Conservation (phyloP, 2,329 filamentous ascomycete genomes). For the Microdochium paspali region DNA sequence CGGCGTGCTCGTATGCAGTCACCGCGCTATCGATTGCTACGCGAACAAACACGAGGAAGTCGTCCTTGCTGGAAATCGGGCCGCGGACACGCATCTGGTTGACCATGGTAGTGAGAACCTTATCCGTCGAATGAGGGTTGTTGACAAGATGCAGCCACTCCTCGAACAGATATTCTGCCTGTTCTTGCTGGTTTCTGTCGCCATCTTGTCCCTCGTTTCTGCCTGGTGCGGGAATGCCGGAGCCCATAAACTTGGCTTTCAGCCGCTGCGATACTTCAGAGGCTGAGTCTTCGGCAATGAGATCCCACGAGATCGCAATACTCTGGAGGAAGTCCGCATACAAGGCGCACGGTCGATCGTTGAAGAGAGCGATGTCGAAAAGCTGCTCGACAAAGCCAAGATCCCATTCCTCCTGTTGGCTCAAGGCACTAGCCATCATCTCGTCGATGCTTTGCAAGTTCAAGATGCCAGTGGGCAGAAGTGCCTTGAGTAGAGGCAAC, state of each 20-base stretch:
- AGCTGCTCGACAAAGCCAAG: slow-evolving; percentile 74
- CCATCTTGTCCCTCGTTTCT: slow-evolving; percentile 46
- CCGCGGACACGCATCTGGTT: slow-evolving; percentile 71
- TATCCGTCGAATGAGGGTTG: slow-evolving; percentile 66
- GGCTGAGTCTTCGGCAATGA: slow-evolving; percentile 66
- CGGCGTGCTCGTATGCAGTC: slow-evolving; percentile 64
- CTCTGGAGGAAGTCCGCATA: slow-evolving; percentile 81
- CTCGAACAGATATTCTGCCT: slow-evolving; percentile 90
- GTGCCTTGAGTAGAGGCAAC: slow-evolving; percentile 45
- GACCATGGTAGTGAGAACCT: slow-evolving; percentile 66
- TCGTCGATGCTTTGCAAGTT: slow-evolving; percentile 59
- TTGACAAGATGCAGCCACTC: slow-evolving; percentile 85
- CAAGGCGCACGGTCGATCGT: slow-evolving; percentile 66
- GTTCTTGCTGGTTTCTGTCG: slow-evolving; percentile 54
- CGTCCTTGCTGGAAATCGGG: slow-evolving; percentile 64
- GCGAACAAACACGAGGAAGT: slow-evolving; percentile 71
- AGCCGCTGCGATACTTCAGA: slow-evolving; percentile 59
- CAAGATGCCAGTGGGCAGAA: slow-evolving; percentile 50
- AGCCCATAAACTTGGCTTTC: slow-evolving; percentile 48
- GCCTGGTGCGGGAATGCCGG: slow-evolving; percentile 26
- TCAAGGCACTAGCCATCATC: slow-evolving; percentile 64
- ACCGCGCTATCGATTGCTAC: slow-evolving; percentile 73
- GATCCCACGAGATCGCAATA: slow-evolving; percentile 70
- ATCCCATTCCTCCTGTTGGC: slow-evolving; percentile 59
- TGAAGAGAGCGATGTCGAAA: slow-evolving; percentile 69